A percentile compares a stretch with the other conserved stretches of the same genome.
Conservation (phyloP, 1,139 yeast genomes). For the Saccharomyces hybrid region DNA sequence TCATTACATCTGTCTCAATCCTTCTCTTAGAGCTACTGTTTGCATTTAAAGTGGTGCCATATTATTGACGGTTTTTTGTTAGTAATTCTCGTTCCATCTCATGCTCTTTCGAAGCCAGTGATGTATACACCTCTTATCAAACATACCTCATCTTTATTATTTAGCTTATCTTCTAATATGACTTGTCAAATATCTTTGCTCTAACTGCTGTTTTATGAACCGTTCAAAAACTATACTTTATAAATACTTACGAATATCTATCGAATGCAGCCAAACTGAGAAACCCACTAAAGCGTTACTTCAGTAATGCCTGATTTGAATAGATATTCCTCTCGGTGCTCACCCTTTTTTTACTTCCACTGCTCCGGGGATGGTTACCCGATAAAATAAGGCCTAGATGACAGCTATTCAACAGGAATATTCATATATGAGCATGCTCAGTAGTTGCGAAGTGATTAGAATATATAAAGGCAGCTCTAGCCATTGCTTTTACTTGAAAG, state of each 20-base stretch:
- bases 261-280: background rate
- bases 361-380: background rate
- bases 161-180: background rate
- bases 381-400: background rate
- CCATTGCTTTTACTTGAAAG: background rate
- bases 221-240: too few species aligned
- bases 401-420: background rate
- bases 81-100: background rate
- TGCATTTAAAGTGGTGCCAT: background rate
- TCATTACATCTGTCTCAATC: slow-evolving; percentile 95
- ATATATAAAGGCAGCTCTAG: background rate
- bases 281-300: background rate
- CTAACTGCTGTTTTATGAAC: background rate
- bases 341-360: background rate
- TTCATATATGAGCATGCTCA: background rate
- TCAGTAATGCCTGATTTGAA: background rate
- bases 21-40: slow-evolving; percentile 56
- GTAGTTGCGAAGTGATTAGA: background rate
- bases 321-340: background rate
- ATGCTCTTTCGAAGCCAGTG: background rate
- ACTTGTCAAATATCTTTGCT: background rate
- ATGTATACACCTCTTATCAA: background rate
- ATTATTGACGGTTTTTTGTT: background rate
- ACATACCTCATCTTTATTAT: slow-evolving; percentile 11
- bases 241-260: background rate